Percentiles rank a stretch among this genome's conserved stretches.
phyloP scores from a whole-genome alignment of 805 yeast genomes.

The Candida alai region DNA sequence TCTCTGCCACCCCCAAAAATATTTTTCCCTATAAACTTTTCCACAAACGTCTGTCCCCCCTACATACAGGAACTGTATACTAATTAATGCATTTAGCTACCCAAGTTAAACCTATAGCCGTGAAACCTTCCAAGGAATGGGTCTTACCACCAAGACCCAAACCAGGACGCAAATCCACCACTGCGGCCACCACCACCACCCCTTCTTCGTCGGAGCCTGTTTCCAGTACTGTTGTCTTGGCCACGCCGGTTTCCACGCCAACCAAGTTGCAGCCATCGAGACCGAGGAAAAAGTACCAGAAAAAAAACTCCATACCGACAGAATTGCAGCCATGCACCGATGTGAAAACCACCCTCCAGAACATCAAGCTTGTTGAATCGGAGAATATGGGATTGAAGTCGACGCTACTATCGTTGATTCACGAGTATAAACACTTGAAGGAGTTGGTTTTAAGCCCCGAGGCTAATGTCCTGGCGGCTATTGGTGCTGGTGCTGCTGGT shows the following conservation, averaged over 20 bases:
- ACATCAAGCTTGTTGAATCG: slow-evolving; percentile 16
- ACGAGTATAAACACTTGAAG: slow-evolving; percentile 37
- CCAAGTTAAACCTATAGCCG: slow-evolving; percentile 1
- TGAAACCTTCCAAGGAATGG: slow-evolving; percentile 58
- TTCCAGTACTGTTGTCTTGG: no score
- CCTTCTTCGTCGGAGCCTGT: not conserved
- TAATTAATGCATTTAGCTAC: slow-evolving; percentile 2
- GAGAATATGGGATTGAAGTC: slow-evolving; percentile 36
- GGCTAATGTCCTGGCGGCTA: not conserved
- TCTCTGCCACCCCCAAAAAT: no score
- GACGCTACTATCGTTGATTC: slow-evolving; percentile 32
- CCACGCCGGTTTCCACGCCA: no score
- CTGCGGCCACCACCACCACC: not conserved
- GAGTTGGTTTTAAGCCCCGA: slow-evolving; percentile 8
- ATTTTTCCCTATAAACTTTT: no score
- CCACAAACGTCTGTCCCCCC: no score
- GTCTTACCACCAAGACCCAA: slow-evolving; percentile 59
- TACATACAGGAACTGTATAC: not conserved
- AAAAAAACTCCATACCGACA: slow-evolving; percentile 1
- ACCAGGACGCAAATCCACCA: slow-evolving; percentile 60
- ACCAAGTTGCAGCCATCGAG: not conserved
- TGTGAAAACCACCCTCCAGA: slow-evolving; percentile 3
- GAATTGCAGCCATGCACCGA: no score
- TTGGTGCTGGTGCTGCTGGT: slow-evolving; percentile 4
- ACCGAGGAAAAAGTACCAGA: slow-evolving; percentile 5